Conservation (phyloP, 2,329 filamentous ascomycete species). For the Microsporum ferrugineum region DNA sequence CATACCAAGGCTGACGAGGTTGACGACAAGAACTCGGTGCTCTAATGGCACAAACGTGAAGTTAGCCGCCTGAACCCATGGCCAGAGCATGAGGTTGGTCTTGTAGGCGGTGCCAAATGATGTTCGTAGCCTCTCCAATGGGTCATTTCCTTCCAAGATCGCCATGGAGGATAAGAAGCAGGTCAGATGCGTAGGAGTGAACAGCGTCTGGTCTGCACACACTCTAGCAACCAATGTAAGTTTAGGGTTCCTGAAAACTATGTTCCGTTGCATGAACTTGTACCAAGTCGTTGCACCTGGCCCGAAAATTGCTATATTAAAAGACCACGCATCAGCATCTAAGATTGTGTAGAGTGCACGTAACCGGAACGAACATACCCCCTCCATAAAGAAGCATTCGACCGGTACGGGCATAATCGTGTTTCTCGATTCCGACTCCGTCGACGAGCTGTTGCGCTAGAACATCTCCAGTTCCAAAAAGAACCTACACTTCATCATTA, state of each 20-base stretch:
- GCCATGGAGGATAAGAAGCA: constrained; percentile 79
- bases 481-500: constrained; percentile 40
- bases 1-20: constrained; percentile 60
- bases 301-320: constrained; percentile 61
- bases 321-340: not conserved
- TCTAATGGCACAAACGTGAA: constrained; percentile 78
- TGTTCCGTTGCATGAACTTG: constrained; percentile 59
- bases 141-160: constrained; percentile 57
- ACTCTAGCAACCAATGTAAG: constrained; percentile 67
- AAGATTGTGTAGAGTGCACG: constrained; percentile 6
- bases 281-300: constrained; percentile 84
- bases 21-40: constrained; percentile 75
- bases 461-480: constrained; percentile 85
- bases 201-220: constrained; percentile 65
- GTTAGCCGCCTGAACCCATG: constrained; percentile 70
- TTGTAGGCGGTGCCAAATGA: constrained; percentile 61
- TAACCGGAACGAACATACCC: constrained; percentile 24
- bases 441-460: constrained; percentile 88
- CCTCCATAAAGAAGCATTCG: constrained; percentile 41
- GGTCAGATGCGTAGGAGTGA: constrained; percentile 72
- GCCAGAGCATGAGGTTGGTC: constrained; percentile 85
- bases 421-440: constrained; percentile 61
- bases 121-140: constrained; percentile 57
- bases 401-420: constrained; percentile 48
- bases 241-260: constrained; percentile 54